A percentile compares a stretch with the other conserved stretches of the same genome.
Conservation (phyloP, 345 rosid genomes). For the Orychophragmus violaceus region DNA sequence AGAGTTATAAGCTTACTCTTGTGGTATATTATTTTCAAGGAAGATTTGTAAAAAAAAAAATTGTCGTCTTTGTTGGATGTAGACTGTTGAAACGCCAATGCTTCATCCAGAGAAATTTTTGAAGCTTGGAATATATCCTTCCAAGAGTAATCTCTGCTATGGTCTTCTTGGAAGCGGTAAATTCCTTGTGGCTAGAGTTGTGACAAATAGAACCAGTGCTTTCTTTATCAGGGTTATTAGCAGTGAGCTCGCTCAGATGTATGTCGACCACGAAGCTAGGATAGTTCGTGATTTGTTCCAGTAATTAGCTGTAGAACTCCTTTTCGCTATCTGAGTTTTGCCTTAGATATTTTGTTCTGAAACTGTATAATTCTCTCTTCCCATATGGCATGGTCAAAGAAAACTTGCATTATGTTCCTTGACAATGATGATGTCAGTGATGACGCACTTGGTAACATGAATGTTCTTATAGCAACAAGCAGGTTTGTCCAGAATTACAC, state of each 20-base stretch:
- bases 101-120: constrained; percentile 98
- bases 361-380: neutral
- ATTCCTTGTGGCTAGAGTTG: constrained; percentile 93
- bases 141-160: constrained; percentile 92
- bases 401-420: constrained; percentile 80
- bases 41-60: too few relatives aligned
- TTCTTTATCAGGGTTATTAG: constrained; percentile 94
- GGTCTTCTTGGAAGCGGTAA: constrained; percentile 98
- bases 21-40: too few relatives aligned
- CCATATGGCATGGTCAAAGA: constrained; percentile 87
- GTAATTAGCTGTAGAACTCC: constrained; percentile 23
- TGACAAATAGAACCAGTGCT: constrained; percentile 94
- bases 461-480: constrained; percentile 86
- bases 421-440: constrained; percentile 87
- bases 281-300: constrained; percentile 96
- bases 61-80: neutral
- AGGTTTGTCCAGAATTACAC: constrained; percentile 36
- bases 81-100: constrained; percentile 98
- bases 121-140: constrained; percentile 96
- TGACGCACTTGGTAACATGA: constrained; percentile 80
- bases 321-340: neutral
- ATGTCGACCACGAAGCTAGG: constrained; percentile 94
- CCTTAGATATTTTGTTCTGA: neutral
- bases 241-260: constrained; percentile 94
- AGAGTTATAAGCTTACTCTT: too few relatives aligned